phyloP scores from a whole-genome alignment of 2,329 filamentous ascomycete species.

The Coniochaeta sp. region DNA sequence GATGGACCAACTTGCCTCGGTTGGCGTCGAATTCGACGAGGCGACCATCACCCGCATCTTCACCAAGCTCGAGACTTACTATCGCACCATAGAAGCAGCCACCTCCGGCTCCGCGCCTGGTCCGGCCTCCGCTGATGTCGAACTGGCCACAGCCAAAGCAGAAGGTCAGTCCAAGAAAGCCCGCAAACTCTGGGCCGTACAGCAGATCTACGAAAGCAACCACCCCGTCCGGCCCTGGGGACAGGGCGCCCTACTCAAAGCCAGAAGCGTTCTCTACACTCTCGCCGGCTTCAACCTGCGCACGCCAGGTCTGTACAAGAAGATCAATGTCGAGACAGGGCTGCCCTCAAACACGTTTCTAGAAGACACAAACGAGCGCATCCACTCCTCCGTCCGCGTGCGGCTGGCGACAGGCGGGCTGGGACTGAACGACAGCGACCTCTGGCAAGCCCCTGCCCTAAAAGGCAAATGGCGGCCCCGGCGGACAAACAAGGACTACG shows the following conservation, averaged over 20 bases:
- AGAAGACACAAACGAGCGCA: conserved; percentile 44
- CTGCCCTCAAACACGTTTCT: conserved; percentile 29
- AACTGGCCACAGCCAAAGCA: background rate
- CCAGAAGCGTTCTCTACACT: conserved; percentile 31
- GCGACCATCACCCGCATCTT: conserved; percentile 32
- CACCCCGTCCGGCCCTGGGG: conserved; percentile 39
- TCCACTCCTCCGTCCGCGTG: conserved; percentile 47
- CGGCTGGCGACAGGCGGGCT: conserved; percentile 42
- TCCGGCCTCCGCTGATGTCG: background rate
- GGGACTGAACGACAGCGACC: conserved; percentile 36
- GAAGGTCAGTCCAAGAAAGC: background rate
- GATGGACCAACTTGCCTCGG: conserved; percentile 46
- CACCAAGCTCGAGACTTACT: conserved; percentile 17
- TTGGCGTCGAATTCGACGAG: conserved; percentile 41
- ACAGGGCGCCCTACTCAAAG: conserved; percentile 34
- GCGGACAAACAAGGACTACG: conserved; percentile 21
- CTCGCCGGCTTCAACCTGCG: conserved; percentile 33
- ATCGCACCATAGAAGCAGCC: conserved; percentile 6
- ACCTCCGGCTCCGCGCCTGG: conserved; percentile 8
- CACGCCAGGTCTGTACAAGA: conserved; percentile 40
- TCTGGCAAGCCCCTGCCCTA: conserved; percentile 40
- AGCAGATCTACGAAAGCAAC: conserved; percentile 38
- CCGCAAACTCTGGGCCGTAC: conserved; percentile 32
- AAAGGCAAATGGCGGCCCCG: conserved; percentile 33
- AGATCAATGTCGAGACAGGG: conserved; percentile 31